A percentile compares a stretch with the other conserved stretches of the same genome.
phyloP scores from a whole-genome alignment of 257 asterid species.

The Petunia axillaris region DNA sequence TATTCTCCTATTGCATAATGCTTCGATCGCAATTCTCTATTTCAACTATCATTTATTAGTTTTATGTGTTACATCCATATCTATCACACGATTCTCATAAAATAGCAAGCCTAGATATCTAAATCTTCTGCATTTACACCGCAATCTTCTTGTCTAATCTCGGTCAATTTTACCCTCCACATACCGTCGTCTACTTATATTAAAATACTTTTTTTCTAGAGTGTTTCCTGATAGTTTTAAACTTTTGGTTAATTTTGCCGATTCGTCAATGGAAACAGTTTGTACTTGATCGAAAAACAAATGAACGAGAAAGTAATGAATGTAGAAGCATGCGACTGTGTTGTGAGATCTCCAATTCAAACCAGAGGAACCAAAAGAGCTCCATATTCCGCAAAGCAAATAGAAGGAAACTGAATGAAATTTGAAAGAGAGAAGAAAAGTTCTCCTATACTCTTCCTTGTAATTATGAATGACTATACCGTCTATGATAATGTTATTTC shows the following conservation, averaged over 20 bases:
- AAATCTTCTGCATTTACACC: not conserved
- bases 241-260: not conserved
- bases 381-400: not conserved
- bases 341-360: not conserved
- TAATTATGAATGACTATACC: too few species aligned
- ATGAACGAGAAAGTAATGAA: not conserved
- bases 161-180: not conserved
- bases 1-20: not conserved
- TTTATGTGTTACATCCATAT: not conserved
- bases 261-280: constrained; percentile 1
- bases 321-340: not conserved
- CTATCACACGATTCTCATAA: not conserved
- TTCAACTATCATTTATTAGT: not conserved
- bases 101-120: not conserved
- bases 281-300: not conserved
- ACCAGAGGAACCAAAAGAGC: not conserved
- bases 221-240: not conserved
- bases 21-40: not conserved
- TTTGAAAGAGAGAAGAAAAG: not conserved
- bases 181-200: not conserved
- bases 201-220: constrained; percentile 4
- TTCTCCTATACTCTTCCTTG: too few species aligned
- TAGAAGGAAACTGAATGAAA: not conserved
- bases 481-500: too few species aligned
- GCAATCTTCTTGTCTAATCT: not conserved